Evolutionary conservation across 106 monocot species (phyloP), one percentile per base, ranked within the genome.

Genomic region (Dioscorea zingiberensis): DNA sequence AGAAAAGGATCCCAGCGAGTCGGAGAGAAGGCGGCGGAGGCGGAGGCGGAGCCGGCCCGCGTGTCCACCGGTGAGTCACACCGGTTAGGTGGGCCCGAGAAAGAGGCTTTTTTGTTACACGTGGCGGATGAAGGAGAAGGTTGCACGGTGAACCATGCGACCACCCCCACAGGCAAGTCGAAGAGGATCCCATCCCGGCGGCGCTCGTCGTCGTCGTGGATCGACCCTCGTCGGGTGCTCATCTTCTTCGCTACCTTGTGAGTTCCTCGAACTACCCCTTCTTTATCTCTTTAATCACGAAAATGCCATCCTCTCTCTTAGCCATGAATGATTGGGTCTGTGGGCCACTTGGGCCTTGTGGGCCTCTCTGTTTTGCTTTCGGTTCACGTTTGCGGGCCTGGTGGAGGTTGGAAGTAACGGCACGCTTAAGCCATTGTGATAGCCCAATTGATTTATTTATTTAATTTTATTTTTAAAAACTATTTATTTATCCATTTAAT

Each of bases 181-280:
- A 29, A 38, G 62, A 26, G 62, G 8, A n/a, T 44, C 15, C n/a
- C 17, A 17, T 29, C 47, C 21, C n/a, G 64, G n/a, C 64, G 64
- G 14, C 8, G 51, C 51, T 51, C 51, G 19, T 47, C 29, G 15
- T 16, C 32, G 30, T 2, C 47, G 64, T 64, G 64, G 64, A 44
- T 64, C 3, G 64, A 64, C 23, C 64, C 44, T 21, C 30, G 64
- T 21, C 21, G 64, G 23, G 64, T 64, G 10, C 38, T 64, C 45
- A 2, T 64, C 23, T 38, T 64, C 45, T 64, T 64, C 47, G 64
- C 64, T 24, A 21, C 64, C 64, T 24, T 64, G 64, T 64, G 47
- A 47, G 64, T 47, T 22, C 27, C 21, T 5, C 30, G 7, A 30
- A 30, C 12, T 22, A 24, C 23, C 24, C 26, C 0, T 13, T 1